A percentile compares a stretch with the other conserved stretches of the same genome.
phyloP scores from a whole-genome alignment of 1,284 basidiomycete species.

The Leccinum solheimii region DNA sequence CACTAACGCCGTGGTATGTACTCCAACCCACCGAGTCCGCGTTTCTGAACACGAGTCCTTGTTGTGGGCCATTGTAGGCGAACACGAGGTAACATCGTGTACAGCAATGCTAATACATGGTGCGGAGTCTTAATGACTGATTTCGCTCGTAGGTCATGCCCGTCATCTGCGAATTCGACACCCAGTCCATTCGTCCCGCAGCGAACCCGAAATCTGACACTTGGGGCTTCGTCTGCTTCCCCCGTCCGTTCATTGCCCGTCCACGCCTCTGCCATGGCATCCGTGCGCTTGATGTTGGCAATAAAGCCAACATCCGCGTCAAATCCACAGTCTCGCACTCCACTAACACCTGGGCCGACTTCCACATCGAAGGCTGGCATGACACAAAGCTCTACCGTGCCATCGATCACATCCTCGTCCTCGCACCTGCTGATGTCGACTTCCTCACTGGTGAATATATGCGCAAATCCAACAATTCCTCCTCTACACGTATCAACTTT shows the following conservation, averaged over 20 bases:
- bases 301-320: conserved; percentile 9
- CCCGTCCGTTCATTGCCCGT: conserved; percentile 15
- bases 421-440: conserved; percentile 21
- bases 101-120: too few relatives aligned
- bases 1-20: conserved; percentile 2
- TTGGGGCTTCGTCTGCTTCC: conserved; percentile 8
- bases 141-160: conserved; percentile 1
- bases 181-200: conserved; percentile 1
- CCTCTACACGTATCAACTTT: conserved; percentile 14
- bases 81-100: too few relatives aligned
- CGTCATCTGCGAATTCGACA: conserved; percentile 18
- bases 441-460: conserved; percentile 24
- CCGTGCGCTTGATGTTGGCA: conserved; percentile 11
- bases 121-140: too few relatives aligned
- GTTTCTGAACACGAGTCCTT: too few relatives aligned
- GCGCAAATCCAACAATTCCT: background rate
- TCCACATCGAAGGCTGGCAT: conserved; percentile 12
- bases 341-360: conserved; percentile 16
- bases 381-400: conserved; percentile 8
- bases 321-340: conserved; percentile 8
- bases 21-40: too few relatives aligned
- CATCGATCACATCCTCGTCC: conserved; percentile 8
- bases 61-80: too few relatives aligned
- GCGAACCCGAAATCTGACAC: conserved; percentile 11
- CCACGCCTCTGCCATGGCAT: conserved; percentile 24